phyloP scores from a whole-genome alignment of 805 yeast species.

The Wickerhamomyces pijperi region DNA sequence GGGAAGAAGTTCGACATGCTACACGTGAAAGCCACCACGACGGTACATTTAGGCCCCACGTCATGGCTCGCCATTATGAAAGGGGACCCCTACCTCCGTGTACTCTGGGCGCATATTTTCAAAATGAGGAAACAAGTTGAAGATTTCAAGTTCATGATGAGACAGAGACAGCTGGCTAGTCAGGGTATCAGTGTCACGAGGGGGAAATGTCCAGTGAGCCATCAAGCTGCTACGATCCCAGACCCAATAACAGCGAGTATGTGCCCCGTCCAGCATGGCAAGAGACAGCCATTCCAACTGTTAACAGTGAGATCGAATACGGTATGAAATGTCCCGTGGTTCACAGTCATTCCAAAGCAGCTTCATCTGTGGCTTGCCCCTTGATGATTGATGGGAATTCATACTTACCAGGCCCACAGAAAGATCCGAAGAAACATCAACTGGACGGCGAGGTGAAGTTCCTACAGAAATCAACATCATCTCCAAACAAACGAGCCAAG shows the following conservation, averaged over 20 bases:
- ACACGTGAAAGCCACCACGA: constrained; percentile 30
- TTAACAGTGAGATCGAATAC: too few relatives aligned
- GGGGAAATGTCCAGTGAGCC: background rate
- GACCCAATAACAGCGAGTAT: background rate
- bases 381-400: constrained; percentile 33
- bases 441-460: background rate
- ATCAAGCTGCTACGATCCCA: background rate
- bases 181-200: background rate
- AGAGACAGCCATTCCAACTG: background rate
- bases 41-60: constrained; percentile 37
- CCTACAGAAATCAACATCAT: background rate
- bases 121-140: constrained; percentile 27
- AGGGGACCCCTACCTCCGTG: constrained; percentile 45
- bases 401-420: constrained; percentile 4
- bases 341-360: background rate
- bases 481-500: background rate
- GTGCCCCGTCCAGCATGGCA: background rate
- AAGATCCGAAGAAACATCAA: background rate
- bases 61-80: constrained; percentile 51
- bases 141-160: constrained; percentile 11
- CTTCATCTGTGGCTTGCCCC: constrained; percentile 25
- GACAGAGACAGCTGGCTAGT: constrained; percentile 1
- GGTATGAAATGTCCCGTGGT: background rate
- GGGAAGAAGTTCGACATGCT: constrained; percentile 33
- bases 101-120: constrained; percentile 40